Conservation (phyloP, 305 asterid species). For the Fraxinus dipetala region DNA sequence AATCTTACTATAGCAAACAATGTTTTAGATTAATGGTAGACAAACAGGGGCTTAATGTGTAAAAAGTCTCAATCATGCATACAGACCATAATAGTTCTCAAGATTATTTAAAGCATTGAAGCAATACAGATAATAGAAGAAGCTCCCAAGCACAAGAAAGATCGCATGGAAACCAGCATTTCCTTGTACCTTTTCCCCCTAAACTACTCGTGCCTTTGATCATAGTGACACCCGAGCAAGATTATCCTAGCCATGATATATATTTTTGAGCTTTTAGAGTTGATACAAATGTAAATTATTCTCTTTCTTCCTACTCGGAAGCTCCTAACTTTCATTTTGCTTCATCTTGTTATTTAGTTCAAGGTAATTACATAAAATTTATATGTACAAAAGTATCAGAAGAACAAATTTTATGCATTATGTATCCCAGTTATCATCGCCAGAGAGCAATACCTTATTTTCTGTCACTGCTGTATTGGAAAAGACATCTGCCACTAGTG, state of each 20-base stretch:
- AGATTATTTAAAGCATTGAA: background rate
- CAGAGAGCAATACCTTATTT: conserved; percentile 52
- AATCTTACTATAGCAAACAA: too few relatives aligned
- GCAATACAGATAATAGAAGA: background rate
- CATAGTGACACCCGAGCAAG: background rate
- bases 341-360: background rate
- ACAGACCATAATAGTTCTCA: background rate
- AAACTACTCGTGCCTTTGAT: background rate
- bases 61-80: background rate
- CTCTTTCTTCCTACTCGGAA: background rate
- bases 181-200: background rate
- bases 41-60: too few relatives aligned
- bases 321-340: background rate
- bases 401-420: background rate
- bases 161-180: background rate
- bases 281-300: background rate
- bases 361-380: background rate
- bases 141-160: background rate
- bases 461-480: conserved; percentile 73
- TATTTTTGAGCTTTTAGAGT: background rate
- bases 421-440: background rate
- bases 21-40: too few relatives aligned
- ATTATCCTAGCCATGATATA: background rate
- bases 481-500: conserved; percentile 80
- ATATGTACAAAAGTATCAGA: background rate